Percentiles rank a stretch among this genome's conserved stretches.
These are phyloP conservation scores for Pochonia chlamydosporia DNA, from an alignment of 2,329 filamentous ascomycete genomes.

Conservation along the genomic window DNA sequence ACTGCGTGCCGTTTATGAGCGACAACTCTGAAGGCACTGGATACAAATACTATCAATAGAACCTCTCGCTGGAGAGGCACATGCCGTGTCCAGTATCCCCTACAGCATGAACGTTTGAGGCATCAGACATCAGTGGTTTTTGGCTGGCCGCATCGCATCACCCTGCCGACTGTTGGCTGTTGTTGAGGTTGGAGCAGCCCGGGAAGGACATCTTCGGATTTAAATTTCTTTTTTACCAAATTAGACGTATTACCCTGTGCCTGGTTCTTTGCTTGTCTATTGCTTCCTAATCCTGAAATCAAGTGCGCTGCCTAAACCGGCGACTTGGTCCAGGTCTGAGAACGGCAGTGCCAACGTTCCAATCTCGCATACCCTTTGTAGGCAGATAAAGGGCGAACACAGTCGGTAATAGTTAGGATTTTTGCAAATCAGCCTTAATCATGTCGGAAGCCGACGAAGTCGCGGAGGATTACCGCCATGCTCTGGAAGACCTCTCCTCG, in stretches of 20 bases:
- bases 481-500: constrained; percentile 81
- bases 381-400: constrained; percentile 3
- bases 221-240: constrained; percentile 7
- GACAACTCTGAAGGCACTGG: not conserved
- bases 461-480: constrained; percentile 89
- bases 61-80: not conserved
- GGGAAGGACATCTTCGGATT: constrained; percentile 2
- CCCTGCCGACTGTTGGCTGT: constrained; percentile 4
- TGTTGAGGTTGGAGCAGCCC: not conserved
- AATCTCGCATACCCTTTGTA: not conserved
- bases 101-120: constrained; percentile 5
- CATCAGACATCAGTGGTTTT: not conserved
- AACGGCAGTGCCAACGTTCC: constrained; percentile 5
- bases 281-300: not conserved
- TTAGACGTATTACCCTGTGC: constrained; percentile 5
- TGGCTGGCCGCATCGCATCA: constrained; percentile 3
- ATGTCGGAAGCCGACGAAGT: constrained; percentile 71
- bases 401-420: constrained; percentile 3
- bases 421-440: constrained; percentile 17
- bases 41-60: not conserved
- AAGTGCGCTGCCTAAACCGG: constrained; percentile 1
- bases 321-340: constrained; percentile 3
- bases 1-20: not conserved
- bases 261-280: constrained; percentile 4
- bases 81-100: not conserved